Percentiles rank a stretch among this genome's conserved stretches.
Conservation (phyloP, 164 flowering plant species). For the Akebia trifoliata region DNA sequence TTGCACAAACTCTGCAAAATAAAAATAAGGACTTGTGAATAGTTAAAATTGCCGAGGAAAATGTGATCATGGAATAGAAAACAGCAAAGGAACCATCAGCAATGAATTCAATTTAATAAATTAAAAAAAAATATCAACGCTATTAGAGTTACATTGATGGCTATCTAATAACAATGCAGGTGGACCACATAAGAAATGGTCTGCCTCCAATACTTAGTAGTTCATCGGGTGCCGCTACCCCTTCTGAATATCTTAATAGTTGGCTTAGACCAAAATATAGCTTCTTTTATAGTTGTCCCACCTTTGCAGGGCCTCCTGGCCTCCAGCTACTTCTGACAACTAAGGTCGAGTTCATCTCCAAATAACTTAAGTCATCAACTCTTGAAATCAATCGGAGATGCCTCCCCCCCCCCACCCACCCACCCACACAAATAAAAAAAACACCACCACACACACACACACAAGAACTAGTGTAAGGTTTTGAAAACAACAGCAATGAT, state of each 20-base stretch:
- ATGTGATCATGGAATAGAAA: not conserved
- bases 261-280: not conserved
- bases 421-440: too few relatives aligned
- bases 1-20: constrained; percentile 86
- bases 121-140: too few relatives aligned
- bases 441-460: too few relatives aligned
- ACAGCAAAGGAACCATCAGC: not conserved
- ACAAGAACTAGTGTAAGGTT: too few relatives aligned
- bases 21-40: constrained; percentile 6
- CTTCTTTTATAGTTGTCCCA: not conserved
- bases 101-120: not conserved
- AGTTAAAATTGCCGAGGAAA: not conserved
- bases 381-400: not conserved
- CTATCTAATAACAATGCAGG: not conserved
- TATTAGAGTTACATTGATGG: too few relatives aligned
- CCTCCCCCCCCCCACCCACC: not conserved
- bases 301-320: too few relatives aligned
- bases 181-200: not conserved
- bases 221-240: not conserved
- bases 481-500: too few relatives aligned
- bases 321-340: not conserved
- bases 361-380: not conserved
- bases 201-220: not conserved
- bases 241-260: not conserved
- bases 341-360: not conserved